phyloP scores from a whole-genome alignment of 179 eudicot species.

The Beta lomatogona region DNA sequence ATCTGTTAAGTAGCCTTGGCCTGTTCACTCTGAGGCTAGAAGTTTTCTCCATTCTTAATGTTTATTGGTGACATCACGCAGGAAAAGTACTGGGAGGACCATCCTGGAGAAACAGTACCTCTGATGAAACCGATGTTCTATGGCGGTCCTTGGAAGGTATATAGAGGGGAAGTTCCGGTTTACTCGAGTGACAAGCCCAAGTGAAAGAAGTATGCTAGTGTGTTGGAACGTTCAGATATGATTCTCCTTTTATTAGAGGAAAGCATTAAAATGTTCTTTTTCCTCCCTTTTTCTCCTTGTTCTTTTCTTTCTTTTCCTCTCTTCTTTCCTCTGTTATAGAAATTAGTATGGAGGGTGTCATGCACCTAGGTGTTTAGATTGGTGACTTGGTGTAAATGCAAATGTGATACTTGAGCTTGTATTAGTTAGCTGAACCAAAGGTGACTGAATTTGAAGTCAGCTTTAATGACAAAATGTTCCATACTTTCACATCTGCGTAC shows the following conservation, averaged over 20 bases:
- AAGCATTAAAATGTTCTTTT: background rate
- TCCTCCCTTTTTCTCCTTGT: background rate
- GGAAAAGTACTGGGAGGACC: slow-evolving; percentile 21
- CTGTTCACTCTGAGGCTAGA: background rate
- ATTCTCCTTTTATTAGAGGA: background rate
- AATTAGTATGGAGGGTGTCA: background rate
- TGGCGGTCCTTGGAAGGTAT: slow-evolving; percentile 20
- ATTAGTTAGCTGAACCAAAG: slow-evolving; percentile 2
- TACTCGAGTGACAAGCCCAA: slow-evolving; percentile 16
- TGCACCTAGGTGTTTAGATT: background rate
- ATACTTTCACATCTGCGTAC: background rate
- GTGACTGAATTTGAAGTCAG: background rate
- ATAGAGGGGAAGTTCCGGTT: slow-evolving; percentile 22
- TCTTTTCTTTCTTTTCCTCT: no score
- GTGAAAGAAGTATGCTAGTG: background rate
- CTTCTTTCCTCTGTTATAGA: background rate
- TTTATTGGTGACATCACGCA: background rate
- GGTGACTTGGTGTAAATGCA: background rate
- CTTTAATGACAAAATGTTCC: background rate
- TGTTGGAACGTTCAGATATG: background rate
- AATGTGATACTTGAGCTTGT: background rate
- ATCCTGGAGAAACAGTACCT: slow-evolving; percentile 18
- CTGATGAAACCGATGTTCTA: slow-evolving; percentile 23
- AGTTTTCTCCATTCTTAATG: background rate
- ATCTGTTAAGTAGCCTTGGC: background rate